Evolutionary conservation across 345 rosid genomes (phyloP), one percentile per base, ranked within the genome.

Genomic region (Anacardium occidentale): DNA sequence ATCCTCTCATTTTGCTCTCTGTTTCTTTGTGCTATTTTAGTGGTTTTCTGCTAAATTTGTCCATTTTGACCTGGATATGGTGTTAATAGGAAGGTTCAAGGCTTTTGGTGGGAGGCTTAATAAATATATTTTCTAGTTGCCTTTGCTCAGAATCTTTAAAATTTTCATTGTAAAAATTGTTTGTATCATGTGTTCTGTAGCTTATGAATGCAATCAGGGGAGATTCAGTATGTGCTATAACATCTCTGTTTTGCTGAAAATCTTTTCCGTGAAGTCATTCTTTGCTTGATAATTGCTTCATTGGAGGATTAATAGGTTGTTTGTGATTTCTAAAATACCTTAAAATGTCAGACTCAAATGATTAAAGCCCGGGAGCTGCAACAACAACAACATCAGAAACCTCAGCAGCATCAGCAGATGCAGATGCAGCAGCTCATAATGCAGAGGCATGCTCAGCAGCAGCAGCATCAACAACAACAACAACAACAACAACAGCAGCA

Each of bases 361-460:
- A 69, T 60, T 13, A 85, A 83, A 71, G 83, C 87, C 18, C 77
- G 84, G 68, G 89, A 83, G 64, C 85, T 78, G 50, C 84, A 74
- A 11, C 85, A 85, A 44, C 84, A 83, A 18, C 81, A 69, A 59
- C 84, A 80, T 24, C 90, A 81, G 25, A 83, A 80, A 21, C 83
- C 79, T 22, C 83, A 78, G 69, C 76, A 68, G 59, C 80, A 73
- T 20, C 77, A 78, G n/a, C 89, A 82, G 20, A 67, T 64, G 56
- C 90, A 83, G 60, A 80, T 81, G 64, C 91, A 83, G 62, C 93
- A 89, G 62, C 84, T 84, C 22, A 74, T 80, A 15, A 54, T 81
- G 56, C 93, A 86, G 42, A 84, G 84, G 47, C 89, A 83, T 0
- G 81, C 78, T 5, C 92, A 85, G 37, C 87, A 82, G 24, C 91